phyloP scores from a whole-genome alignment of 768 basidiomycete genomes.

The Sistotremastrum suecicum region DNA sequence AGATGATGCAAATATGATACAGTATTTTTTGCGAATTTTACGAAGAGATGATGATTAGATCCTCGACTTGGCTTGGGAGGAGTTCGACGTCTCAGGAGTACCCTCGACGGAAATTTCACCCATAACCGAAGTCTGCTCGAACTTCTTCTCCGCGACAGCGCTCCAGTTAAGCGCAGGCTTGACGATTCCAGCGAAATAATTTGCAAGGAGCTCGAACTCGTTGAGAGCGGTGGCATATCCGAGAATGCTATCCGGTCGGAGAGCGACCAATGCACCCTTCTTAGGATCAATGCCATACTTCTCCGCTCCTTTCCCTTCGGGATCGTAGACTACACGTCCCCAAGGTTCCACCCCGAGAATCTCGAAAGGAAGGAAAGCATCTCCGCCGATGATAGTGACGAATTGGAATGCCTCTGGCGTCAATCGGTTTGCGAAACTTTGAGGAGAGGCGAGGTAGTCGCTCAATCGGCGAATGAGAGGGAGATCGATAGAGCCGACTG shows the following conservation, averaged over 20 bases:
- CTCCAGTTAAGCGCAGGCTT: neutral
- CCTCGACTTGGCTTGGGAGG: too few species aligned
- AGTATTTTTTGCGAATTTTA: too few species aligned
- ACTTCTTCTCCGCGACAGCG: too few species aligned
- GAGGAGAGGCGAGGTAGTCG: neutral
- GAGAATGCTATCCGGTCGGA: constrained; percentile 9
- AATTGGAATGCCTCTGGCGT: neutral
- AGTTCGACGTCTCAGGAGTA: too few species aligned
- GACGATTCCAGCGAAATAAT: constrained; percentile 8
- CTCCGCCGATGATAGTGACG: constrained; percentile 1
- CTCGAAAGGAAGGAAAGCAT: neutral
- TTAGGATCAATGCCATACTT: constrained; percentile 7
- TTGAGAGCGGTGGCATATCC: constrained; percentile 5
- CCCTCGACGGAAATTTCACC: too few species aligned
- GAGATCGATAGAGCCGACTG: neutral
- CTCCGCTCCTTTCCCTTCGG: constrained; percentile 4
- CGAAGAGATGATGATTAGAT: too few species aligned
- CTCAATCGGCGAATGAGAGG: constrained; percentile 3
- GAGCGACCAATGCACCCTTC: constrained; percentile 6
- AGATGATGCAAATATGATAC: too few species aligned
- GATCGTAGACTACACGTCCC: constrained; percentile 6
- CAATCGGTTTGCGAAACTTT: neutral
- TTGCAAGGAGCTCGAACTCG: constrained; percentile 1
- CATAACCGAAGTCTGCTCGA: too few species aligned
- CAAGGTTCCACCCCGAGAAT: constrained; percentile 1